Base-by-base conservation (phyloP, 352 stramenopile genomes). In the Nothophytophthora sp. region DNA sequence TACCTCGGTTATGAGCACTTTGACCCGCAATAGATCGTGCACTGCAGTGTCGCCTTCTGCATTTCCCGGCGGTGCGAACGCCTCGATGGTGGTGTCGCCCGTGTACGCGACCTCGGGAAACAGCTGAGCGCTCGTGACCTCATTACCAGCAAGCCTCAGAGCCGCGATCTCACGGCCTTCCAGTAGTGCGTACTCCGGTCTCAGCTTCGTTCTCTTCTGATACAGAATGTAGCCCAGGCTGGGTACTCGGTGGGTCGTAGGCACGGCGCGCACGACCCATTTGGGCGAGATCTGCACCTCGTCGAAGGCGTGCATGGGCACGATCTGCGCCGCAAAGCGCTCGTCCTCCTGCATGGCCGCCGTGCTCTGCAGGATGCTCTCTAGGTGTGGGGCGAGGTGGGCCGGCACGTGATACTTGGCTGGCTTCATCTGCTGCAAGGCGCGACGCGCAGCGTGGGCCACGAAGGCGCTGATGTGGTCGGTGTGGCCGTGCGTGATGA, bases 401-500 rank as follows among this genome's bases (percentile, higher is more conserved):
- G 54, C 38, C 2, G 80, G 81, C 7, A 84, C 69, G 44, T 87
- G 92, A 62, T 95, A 95, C 32, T 46, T 73, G 7, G 84, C 81
- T 2, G 84, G 77, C 39, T 67, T 69, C 48, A 82, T 72, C 12
- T 69, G 45, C 28, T 76, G 58, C 34, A 95, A 59, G 7, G 55
- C 55, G 29, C 84, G 72, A 23, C 75, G 80, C 12, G 70, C 78
- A 13, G 82, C 84, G 59, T 95, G 84, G 0, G 59, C 48, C 29
- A 77, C 68, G 27, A 95, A 57, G 0, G 74, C 76, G 5, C 70
- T 57, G 46, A 96, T 81, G 68, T 96, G 86, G 60, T 96, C 86
- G 11, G 82, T 53, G 67, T 96, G 86, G 37, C 86, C 86, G 42
- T 96, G 86, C 19, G 86, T 92, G 60, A 96, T 87, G 64, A 96